A percentile compares a stretch with the other conserved stretches of the same genome.
Conservation (phyloP, 2,329 filamentous ascomycete species). For the Alternaria brassicicola region DNA sequence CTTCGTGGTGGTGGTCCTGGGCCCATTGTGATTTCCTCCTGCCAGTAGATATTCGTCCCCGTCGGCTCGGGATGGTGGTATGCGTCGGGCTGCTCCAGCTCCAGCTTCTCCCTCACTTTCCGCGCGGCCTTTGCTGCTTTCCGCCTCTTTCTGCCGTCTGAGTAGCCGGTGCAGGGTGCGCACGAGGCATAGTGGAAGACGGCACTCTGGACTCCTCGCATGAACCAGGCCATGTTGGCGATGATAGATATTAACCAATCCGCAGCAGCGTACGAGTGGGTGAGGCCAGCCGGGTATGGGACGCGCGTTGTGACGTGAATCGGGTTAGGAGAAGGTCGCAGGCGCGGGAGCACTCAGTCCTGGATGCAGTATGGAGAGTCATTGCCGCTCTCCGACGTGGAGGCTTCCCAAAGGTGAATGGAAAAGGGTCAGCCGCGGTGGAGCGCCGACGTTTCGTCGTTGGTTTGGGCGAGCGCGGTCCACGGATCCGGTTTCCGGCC, state of each 20-base stretch:
- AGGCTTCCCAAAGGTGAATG: slow-evolving; percentile 9
- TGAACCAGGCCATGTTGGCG: slow-evolving; percentile 47
- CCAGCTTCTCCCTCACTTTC: slow-evolving; percentile 67
- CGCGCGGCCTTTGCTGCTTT: slow-evolving; percentile 72
- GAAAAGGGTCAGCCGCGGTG: slow-evolving; percentile 8
- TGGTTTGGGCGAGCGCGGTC: slow-evolving; percentile 16
- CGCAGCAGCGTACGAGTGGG: background rate
- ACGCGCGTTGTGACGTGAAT: slow-evolving; percentile 4
- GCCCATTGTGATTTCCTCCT: slow-evolving; percentile 82
- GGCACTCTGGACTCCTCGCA: slow-evolving; percentile 70
- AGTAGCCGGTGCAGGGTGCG: slow-evolving; percentile 75
- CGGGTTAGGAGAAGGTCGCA: slow-evolving; percentile 7
- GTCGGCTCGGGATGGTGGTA: slow-evolving; percentile 84
- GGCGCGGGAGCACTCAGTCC: slow-evolving; percentile 29
- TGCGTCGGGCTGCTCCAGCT: slow-evolving; percentile 71
- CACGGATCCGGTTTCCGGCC: slow-evolving; percentile 18
- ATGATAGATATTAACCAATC: background rate
- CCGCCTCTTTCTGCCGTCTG: slow-evolving; percentile 72
- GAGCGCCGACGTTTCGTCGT: slow-evolving; percentile 15
- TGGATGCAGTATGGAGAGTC: slow-evolving; percentile 29
- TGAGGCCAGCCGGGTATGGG: background rate
- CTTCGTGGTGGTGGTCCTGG: slow-evolving; percentile 71
- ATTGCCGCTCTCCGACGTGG: slow-evolving; percentile 29
- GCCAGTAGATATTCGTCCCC: slow-evolving; percentile 87
- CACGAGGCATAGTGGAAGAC: slow-evolving; percentile 80